Evolutionary conservation across 129 eudicot genomes (phyloP), one percentile per base, ranked within the genome.

Genomic region (Chrysanthemum seticuspe): DNA sequence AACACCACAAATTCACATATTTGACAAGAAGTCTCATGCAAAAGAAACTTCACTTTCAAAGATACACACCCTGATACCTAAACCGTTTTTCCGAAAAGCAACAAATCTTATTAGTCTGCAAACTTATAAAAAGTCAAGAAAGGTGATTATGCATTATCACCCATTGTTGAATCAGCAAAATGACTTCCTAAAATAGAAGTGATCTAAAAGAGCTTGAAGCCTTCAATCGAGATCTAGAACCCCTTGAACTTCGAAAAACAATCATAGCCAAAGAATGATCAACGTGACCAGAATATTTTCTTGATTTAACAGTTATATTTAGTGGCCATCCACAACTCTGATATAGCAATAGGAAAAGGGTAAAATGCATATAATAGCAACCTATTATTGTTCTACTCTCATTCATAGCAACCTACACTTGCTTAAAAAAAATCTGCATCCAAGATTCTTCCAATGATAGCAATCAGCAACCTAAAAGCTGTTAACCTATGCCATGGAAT

Each of bases 221-320:
- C 55, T 65, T 48, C 66, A 74, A 65, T 62, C n/a, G 0, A 54
- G 79, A 74, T 36, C 10, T 74, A 65, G 53, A 34, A 34, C n/a
- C 18, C 48, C 54, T 63, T 48, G 64, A 67, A 74, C 64, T 34
- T 74, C 63, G 36, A 51, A 29, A 73, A 18, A 51, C 40, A 34
- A 63, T 29, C 18, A 73, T 5, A n/a, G 50, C 62, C 76, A 62
- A 13, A 25, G 44, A 62, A 29, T 2, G 7, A 18, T 51, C 10
- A 62, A 63, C 13, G 19, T 63, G 78, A 34, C 62, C 54, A 52
- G 40, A 63, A 63, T 58, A 59, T 54, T 54, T 23, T 10, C 72
- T 52, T 65, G 15, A 54, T 55, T 53, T 55, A 56, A 40, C 58
- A 65, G 49, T 74, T 65, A 16, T 65, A 27, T 54, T 74, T 65